phyloP scores from a whole-genome alignment of 2,329 filamentous ascomycete species.

The Ascochyta viciae-villosae region DNA sequence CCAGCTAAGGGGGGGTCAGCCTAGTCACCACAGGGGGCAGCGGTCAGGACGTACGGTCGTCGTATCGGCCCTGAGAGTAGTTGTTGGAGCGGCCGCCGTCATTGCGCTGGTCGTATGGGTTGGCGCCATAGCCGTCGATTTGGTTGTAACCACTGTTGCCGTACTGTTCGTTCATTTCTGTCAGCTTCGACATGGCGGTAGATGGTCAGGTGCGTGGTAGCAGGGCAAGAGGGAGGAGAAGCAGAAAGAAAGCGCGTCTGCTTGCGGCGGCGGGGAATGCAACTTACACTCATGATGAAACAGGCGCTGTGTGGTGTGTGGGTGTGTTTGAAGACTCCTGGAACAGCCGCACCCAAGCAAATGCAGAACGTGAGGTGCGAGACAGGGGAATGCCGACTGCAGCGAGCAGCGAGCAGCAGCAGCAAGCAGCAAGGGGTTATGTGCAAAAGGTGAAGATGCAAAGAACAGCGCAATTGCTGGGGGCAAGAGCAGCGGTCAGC shows the following conservation, averaged over 20 bases:
- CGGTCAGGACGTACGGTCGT: slow-evolving; percentile 38
- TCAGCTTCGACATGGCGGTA: slow-evolving; percentile 22
- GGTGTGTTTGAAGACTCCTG: slow-evolving; percentile 42
- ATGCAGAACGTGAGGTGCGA: slow-evolving; percentile 7
- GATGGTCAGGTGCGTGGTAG: slow-evolving; percentile 8
- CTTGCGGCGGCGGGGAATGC: slow-evolving; percentile 21
- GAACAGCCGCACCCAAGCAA: slow-evolving; percentile 35
- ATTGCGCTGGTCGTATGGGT: slow-evolving; percentile 53
- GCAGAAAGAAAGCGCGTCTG: slow-evolving; percentile 15
- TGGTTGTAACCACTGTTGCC: slow-evolving; percentile 51
- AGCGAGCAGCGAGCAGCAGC: slow-evolving; percentile 1
- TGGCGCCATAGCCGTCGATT: slow-evolving; percentile 51
- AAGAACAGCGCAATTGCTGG: slow-evolving; percentile 5
- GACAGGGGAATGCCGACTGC: slow-evolving; percentile 15
- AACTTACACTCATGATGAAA: slow-evolving; percentile 52
- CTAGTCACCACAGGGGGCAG: slow-evolving; percentile 31
- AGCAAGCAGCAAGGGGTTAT: background rate
- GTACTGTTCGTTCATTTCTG: slow-evolving; percentile 47
- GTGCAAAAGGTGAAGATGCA: slow-evolving; percentile 1
- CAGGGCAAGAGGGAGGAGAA: slow-evolving; percentile 13
- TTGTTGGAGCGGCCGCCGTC: slow-evolving; percentile 61
- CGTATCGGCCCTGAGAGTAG: slow-evolving; percentile 54
- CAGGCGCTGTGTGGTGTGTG: slow-evolving; percentile 41
- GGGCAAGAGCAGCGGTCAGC: slow-evolving; percentile 16
- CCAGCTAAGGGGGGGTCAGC: slow-evolving; percentile 43